Conservation (phyloP, 1,284 basidiomycete genomes). For the Ustilago vetiveriae region DNA sequence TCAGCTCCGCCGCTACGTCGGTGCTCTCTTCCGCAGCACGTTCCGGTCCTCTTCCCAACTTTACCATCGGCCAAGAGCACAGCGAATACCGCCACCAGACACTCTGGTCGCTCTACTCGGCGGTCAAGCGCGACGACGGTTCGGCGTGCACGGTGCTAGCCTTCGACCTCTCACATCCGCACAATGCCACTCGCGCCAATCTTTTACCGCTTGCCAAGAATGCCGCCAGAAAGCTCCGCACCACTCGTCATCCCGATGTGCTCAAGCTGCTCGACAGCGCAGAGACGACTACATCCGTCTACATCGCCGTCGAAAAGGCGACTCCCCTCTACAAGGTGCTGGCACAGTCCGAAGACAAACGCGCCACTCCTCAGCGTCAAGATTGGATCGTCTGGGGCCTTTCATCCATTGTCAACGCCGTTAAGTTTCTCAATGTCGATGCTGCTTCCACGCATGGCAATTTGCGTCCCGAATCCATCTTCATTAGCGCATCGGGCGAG, state of each 20-base stretch:
- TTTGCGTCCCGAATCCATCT: slow-evolving; percentile 80
- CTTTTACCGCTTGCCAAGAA: slow-evolving; percentile 82
- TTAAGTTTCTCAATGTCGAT: slow-evolving; percentile 86
- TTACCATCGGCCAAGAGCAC: slow-evolving; percentile 82
- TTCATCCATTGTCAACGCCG: slow-evolving; percentile 85
- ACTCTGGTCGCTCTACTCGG: slow-evolving; percentile 88
- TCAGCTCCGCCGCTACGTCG: slow-evolving; percentile 86
- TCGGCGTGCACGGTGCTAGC: slow-evolving; percentile 67
- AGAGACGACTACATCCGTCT: slow-evolving; percentile 85
- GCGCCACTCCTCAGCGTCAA: slow-evolving; percentile 70
- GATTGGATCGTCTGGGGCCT: slow-evolving; percentile 96
- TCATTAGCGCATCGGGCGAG: slow-evolving; percentile 84
- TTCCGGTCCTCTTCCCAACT: slow-evolving; percentile 90
- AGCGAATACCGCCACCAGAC: slow-evolving; percentile 74
- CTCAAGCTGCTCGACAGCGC: slow-evolving; percentile 87
- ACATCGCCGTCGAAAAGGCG: slow-evolving; percentile 94
- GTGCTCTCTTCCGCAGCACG: slow-evolving; percentile 75
- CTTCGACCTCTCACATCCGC: slow-evolving; percentile 54
- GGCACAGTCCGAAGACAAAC: slow-evolving; percentile 61
- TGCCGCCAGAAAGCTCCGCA: slow-evolving; percentile 86
- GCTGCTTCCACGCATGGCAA: slow-evolving; percentile 79
- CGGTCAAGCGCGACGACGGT: slow-evolving; percentile 83
- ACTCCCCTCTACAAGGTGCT: slow-evolving; percentile 78
- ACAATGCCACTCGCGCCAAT: slow-evolving; percentile 43
- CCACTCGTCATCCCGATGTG: slow-evolving; percentile 92